Evolutionary conservation across 805 yeast species (phyloP), one percentile per base, ranked within the genome.

Genomic region (Metschnikowia matae): DNA sequence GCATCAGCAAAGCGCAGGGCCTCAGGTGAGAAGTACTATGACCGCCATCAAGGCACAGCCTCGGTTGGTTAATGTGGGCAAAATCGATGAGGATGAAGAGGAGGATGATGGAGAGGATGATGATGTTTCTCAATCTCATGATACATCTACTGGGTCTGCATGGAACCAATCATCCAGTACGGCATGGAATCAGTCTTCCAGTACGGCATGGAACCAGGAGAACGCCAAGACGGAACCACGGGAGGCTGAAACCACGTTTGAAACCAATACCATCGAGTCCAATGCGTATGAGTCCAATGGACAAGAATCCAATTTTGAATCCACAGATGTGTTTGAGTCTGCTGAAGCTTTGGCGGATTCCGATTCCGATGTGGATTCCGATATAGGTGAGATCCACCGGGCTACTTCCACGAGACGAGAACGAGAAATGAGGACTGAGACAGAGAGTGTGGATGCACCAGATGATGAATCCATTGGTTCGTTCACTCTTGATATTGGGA

Each of bases 11-110:
- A 46, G 63, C 57, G 34, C 59, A 53, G 57, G 56, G 53, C 57
- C 63, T 45, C 21, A 73, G 73, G 18, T 71, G 69, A 54, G 64
- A 63, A 54, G 71, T 4, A 79, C 84, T 35, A 85, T 84, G 62
- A 86, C 90, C 0, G 95, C 94, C 2, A 84, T 87, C 50, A 79
- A 84, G 52, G 94, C 87, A 2, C 82, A 78, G 61, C 94, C 96
- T 1, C 77, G 78, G 56, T 71, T 88, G 53, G 85, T 88, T n/a
- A 76, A 77, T 48, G 78, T 82, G 38, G 78, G 65, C 46, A 69
- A 70, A 52, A 76, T 73, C 48, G 77, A 73, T 40, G 78, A 73
- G 56, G 77, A 70, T 43, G 71, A 69, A 11, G 76, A 70, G 52
- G 72, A 66, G 21, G 57, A 47, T 15, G 56, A 53, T 15, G 56